Conservation (phyloP, 345 rosid species). For the Ricinus communis region DNA sequence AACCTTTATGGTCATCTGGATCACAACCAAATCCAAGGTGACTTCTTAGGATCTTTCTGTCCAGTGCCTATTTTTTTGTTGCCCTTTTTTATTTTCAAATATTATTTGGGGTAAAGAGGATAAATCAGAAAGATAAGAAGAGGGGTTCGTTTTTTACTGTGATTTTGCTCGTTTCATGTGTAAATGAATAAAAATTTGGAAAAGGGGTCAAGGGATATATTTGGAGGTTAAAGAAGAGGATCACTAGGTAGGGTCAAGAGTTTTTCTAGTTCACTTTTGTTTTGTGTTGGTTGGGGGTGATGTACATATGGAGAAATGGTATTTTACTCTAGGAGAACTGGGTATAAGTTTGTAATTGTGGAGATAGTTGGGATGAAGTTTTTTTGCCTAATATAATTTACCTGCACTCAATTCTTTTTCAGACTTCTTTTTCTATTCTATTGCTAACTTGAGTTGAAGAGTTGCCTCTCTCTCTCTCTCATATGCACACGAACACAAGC, state of each 20-base stretch:
- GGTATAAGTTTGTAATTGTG: conserved; percentile 43
- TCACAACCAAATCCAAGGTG: conserved; percentile 80
- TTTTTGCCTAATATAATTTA: conserved; percentile 28
- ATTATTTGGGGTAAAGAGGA: conserved; percentile 26
- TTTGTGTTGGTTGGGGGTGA: conserved; percentile 38
- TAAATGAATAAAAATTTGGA: conserved; percentile 51
- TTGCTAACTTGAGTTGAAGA: not conserved
- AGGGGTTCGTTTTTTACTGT: conserved; percentile 14
- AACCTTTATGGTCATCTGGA: conserved; percentile 55
- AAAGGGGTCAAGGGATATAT: conserved; percentile 25
- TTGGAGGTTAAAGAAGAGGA: conserved; percentile 29
- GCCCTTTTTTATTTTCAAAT: conserved; percentile 13
- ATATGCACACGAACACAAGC: too few species aligned
- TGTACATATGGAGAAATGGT: conserved; percentile 46
- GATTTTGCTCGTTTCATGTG: conserved; percentile 35
- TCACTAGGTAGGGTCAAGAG: conserved; percentile 30
- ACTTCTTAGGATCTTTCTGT: conserved; percentile 12
- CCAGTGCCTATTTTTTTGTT: conserved; percentile 19
- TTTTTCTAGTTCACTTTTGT: conserved; percentile 16
- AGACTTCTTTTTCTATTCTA: not conserved
- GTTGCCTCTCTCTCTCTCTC: not conserved
- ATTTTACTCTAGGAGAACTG: conserved; percentile 31
- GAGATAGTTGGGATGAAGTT: conserved; percentile 37
- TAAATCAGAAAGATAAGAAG: conserved; percentile 22
- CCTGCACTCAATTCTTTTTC: conserved; percentile 38